Base-by-base conservation (phyloP, 2,329 filamentous ascomycete species). In the Bisporella sp. region DNA sequence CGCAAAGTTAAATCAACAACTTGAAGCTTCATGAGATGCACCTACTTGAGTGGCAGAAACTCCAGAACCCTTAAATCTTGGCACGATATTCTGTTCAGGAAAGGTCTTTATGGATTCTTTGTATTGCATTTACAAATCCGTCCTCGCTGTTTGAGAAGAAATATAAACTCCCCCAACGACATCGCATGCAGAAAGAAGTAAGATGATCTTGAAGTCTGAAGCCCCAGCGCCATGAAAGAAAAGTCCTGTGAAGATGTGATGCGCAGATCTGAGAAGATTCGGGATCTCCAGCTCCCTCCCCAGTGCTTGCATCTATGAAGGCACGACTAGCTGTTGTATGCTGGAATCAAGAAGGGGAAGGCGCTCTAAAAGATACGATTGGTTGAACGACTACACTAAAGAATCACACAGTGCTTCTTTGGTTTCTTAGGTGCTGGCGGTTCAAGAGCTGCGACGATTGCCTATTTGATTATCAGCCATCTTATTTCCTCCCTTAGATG, bases 381-480 rank as follows among this genome's bases (percentile, higher is more conserved):
- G 21, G 21, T 21, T 21, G 31, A 12, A 50, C 28, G 31, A 47
- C 41, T 43, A 45, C 35, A 37, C 60, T 60, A 91, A 66, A 90
- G 78, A 67, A 91, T 70, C 58, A 81, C 73, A 70, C 87, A 91
- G 68, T 79, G 85, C 69, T 79, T 77, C 54, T 71, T 74, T 71
- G 80, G 85, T 76, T 89, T 90, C 78, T 92, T 93, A 49, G 84
- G 83, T 53, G 82, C 78, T 28, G 88, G 87, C 41, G 92, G 92
- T 71, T 97, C 92, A 57, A 97, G 77, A 41, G 92, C 92, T 57
- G 92, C 92, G 58, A 97, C 92, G 63, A 97, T 97, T 31, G 92
- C 92, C 91, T 96, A 57, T 50, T 42, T 46, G 60, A 33, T 31
- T 45, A 40, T 56, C 21, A 49, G 62, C 63, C 45, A 21, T 21